A percentile compares a stretch with the other conserved stretches of the same genome.
These are phyloP conservation scores for Tephrocybe sp. DNA, from an alignment of 768 basidiomycete species.

Conservation along the genomic window DNA sequence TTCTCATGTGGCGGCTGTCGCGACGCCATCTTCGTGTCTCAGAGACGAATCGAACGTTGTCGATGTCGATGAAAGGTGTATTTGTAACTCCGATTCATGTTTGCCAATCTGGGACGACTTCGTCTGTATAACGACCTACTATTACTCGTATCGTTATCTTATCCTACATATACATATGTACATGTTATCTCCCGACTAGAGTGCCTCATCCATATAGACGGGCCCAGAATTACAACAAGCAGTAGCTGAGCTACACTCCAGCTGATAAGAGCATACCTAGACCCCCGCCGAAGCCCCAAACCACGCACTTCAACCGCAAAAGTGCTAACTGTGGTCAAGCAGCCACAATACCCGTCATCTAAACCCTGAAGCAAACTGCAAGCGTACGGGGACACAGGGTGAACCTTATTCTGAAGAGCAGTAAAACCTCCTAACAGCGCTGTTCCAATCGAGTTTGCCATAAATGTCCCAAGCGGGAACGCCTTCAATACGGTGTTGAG, in stretches of 20 bases:
- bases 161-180: conserved; percentile 41
- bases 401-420: conserved; percentile 58
- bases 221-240: conserved; percentile 71
- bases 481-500: conserved; percentile 66
- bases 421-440: conserved; percentile 76
- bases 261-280: conserved; percentile 69
- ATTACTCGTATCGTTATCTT: not conserved
- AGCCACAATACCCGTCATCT: conserved; percentile 92
- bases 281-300: conserved; percentile 56
- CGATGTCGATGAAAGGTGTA: conserved; percentile 23
- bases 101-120: conserved; percentile 13
- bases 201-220: conserved; percentile 51
- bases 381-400: conserved; percentile 41
- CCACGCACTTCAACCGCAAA: conserved; percentile 79
- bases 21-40: conserved; percentile 33
- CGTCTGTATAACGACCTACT: too few species aligned
- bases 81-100: conserved; percentile 42
- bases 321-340: conserved; percentile 92
- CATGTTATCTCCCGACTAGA: conserved; percentile 50
- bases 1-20: conserved; percentile 39
- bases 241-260: conserved; percentile 70
- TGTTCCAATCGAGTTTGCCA: conserved; percentile 77
- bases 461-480: conserved; percentile 79
- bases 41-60: conserved; percentile 16
- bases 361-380: conserved; percentile 83